phyloP scores from a whole-genome alignment of 495 filamentous ascomycete species.

The Penicillium flavigenum region DNA sequence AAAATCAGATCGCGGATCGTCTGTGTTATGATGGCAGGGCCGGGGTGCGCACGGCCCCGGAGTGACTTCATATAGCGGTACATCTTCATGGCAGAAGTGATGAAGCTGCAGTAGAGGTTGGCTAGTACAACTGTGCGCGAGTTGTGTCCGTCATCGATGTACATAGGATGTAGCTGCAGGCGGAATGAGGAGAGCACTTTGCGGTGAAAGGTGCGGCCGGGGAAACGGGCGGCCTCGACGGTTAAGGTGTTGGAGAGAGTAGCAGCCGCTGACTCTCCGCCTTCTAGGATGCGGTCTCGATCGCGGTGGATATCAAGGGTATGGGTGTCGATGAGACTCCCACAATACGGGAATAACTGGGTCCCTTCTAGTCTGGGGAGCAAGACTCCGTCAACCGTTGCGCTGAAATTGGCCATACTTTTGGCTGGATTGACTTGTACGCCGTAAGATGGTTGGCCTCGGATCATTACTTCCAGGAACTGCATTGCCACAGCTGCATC shows the following conservation, averaged over 20 bases:
- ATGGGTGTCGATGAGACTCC: conserved; percentile 67
- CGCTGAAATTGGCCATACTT: conserved; percentile 80
- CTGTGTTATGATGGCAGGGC: conserved; percentile 55
- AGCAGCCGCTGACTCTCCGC: conserved; percentile 39
- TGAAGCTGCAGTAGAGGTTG: conserved; percentile 73
- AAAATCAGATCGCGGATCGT: conserved; percentile 66
- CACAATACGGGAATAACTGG: conserved; percentile 81
- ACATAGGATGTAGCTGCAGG: conserved; percentile 83
- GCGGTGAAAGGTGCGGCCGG: conserved; percentile 72
- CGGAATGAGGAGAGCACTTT: conserved; percentile 81
- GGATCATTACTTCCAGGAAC: conserved; percentile 78
- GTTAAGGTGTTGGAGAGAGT: conserved; percentile 63
- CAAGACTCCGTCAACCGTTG: conserved; percentile 53
- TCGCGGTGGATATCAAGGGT: conserved; percentile 75
- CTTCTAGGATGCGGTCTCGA: conserved; percentile 48
- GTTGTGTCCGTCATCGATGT: conserved; percentile 83
- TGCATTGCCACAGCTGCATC: conserved; percentile 58
- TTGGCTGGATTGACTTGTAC: conserved; percentile 75
- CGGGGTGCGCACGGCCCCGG: conserved; percentile 52
- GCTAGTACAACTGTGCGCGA: conserved; percentile 60
- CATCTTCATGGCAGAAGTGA: conserved; percentile 78
- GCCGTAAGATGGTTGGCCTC: conserved; percentile 74
- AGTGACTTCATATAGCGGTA: conserved; percentile 74
- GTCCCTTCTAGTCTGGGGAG: conserved; percentile 52
- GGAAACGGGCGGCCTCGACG: conserved; percentile 65